Percentiles rank a stretch among this genome's conserved stretches.
Conservation (phyloP, 345 rosid species). For the Hypericum androsaemum region DNA sequence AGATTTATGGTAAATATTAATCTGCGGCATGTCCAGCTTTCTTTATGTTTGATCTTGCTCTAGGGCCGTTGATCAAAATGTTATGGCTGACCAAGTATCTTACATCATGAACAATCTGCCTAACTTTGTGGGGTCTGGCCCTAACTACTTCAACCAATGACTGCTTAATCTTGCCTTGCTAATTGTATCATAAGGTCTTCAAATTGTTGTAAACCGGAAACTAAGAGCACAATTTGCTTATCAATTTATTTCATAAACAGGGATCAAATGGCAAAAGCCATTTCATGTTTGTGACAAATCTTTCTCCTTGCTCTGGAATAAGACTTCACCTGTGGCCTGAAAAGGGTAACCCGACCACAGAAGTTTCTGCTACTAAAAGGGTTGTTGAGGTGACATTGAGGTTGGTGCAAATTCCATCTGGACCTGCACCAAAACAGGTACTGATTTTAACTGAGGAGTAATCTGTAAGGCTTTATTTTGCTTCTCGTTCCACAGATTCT, state of each 20-base stretch:
- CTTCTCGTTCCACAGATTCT: too few relatives aligned
- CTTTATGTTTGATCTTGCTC: too few relatives aligned
- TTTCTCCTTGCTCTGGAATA: constrained; percentile 87
- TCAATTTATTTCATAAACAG: constrained; percentile 32
- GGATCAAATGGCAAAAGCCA: constrained; percentile 72
- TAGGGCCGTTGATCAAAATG: too few relatives aligned
- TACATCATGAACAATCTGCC: too few relatives aligned
- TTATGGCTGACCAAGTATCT: too few relatives aligned
- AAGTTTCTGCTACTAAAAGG: constrained; percentile 46
- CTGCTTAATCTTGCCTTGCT: too few relatives aligned
- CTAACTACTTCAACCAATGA: too few relatives aligned
- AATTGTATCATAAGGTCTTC: too few relatives aligned
- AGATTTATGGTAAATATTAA: too few relatives aligned
- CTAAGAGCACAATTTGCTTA: constrained; percentile 9
- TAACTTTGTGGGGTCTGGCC: too few relatives aligned
- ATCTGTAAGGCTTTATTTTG: too few relatives aligned
- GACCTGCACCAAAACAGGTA: constrained; percentile 94
- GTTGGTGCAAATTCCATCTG: constrained; percentile 93
- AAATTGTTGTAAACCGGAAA: background rate
- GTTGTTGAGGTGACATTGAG: constrained; percentile 78
- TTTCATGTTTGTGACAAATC: constrained; percentile 90
- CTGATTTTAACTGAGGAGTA: background rate
- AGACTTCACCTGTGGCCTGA: constrained; percentile 95
- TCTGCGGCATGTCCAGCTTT: too few relatives aligned
- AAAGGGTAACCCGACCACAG: constrained; percentile 43